Percentiles rank a stretch among this genome's conserved stretches.
Conservation (phyloP, 768 basidiomycete species). For the Lanmaoa pseudosensibilis region DNA sequence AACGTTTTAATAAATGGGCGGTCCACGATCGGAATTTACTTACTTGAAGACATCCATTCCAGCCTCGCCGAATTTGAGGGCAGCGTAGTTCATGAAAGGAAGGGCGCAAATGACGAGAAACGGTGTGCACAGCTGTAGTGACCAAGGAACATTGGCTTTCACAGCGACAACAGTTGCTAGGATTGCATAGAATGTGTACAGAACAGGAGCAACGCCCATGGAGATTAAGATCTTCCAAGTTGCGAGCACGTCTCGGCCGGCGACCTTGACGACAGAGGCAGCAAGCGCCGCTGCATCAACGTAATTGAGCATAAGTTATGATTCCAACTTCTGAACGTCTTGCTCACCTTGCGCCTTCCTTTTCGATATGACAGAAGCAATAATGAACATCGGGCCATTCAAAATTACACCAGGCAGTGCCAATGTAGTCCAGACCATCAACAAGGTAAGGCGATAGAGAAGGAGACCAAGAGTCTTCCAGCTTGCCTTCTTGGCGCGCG, state of each 20-base stretch:
- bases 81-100: slow-evolving; percentile 89
- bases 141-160: slow-evolving; percentile 59
- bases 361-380: slow-evolving; percentile 84
- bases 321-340: not conserved
- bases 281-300: slow-evolving; percentile 80
- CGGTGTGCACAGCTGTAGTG: slow-evolving; percentile 73
- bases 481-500: slow-evolving; percentile 77
- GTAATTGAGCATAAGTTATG: not conserved
- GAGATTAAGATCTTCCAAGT: slow-evolving; percentile 98
- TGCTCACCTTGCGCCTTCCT: slow-evolving; percentile 81
- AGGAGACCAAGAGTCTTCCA: slow-evolving; percentile 88
- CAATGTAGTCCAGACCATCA: slow-evolving; percentile 78
- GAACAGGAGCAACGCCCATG: slow-evolving; percentile 81
- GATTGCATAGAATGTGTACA: slow-evolving; percentile 82
- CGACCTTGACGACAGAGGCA: slow-evolving; percentile 91
- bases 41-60: slow-evolving; percentile 97
- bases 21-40: slow-evolving; percentile 29
- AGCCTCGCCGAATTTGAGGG: slow-evolving; percentile 96
- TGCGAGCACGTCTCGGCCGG: slow-evolving; percentile 93
- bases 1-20: slow-evolving; percentile 8
- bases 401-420: slow-evolving; percentile 89
- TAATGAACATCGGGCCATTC: slow-evolving; percentile 90
- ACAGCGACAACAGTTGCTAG: slow-evolving; percentile 73
- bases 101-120: slow-evolving; percentile 69
- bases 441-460: slow-evolving; percentile 74